These are phyloP conservation scores for Fusarium devonianum DNA, from an alignment of 2,329 filamentous ascomycete genomes.

Conservation along the genomic window DNA sequence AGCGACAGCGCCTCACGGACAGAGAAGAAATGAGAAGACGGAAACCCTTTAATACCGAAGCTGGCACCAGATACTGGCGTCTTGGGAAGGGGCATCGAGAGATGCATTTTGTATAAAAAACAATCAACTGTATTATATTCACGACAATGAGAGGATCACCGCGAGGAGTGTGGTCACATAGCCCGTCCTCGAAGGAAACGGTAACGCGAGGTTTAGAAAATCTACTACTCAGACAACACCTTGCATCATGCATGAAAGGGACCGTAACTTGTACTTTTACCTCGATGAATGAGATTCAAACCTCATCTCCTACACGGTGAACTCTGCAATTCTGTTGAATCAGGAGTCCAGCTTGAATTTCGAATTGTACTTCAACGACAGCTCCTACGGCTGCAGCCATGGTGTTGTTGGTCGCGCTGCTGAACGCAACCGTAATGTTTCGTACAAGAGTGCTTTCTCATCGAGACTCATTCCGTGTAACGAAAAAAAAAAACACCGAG, in stretches of 20 bases:
- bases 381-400: too few species aligned
- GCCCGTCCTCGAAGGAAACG: slow-evolving; percentile 6
- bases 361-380: too few species aligned
- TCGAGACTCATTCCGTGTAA: neutral
- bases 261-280: slow-evolving; percentile 10
- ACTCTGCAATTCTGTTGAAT: neutral
- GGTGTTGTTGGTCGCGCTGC: neutral
- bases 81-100: neutral
- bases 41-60: neutral
- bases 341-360: too few species aligned
- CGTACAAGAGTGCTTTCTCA: too few species aligned
- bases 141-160: slow-evolving; percentile 5
- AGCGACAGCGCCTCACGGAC: slow-evolving; percentile 16
- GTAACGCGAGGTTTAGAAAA: neutral
- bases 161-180: too few species aligned
- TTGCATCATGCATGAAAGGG: slow-evolving; percentile 21
- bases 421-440: neutral
- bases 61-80: neutral
- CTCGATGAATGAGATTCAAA: neutral
- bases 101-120: slow-evolving; percentile 19
- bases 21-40: slow-evolving; percentile 34
- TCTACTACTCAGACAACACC: slow-evolving; percentile 3
- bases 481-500: too few species aligned
- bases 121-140: slow-evolving; percentile 29
- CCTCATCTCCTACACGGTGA: neutral